Percentiles rank a stretch among this genome's conserved stretches.
phyloP scores from a whole-genome alignment of 352 stramenopile species.

The Phytophthora idaei region DNA sequence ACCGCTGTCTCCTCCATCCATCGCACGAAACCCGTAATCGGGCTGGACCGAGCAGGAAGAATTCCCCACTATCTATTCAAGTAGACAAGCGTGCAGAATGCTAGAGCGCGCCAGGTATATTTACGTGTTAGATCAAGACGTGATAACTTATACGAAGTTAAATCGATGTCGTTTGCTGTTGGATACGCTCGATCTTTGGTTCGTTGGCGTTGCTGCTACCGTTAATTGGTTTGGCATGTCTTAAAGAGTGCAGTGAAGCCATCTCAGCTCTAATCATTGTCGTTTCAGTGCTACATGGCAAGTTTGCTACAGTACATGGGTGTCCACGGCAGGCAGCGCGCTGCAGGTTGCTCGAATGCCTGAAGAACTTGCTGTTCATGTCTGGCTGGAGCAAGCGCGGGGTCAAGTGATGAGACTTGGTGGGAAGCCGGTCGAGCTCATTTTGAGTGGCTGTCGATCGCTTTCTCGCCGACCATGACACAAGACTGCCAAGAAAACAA shows the following conservation, averaged over 20 bases:
- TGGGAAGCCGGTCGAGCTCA: not conserved
- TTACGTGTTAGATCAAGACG: conserved; percentile 41
- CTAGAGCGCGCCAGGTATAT: conserved; percentile 33
- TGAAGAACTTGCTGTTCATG: conserved; percentile 11
- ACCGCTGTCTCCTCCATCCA: conserved; percentile 19
- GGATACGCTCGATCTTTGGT: conserved; percentile 1
- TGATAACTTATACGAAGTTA: conserved; percentile 47
- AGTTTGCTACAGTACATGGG: no score
- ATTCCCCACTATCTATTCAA: conserved; percentile 38
- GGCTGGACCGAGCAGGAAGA: conserved; percentile 3
- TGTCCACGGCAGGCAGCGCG: not conserved
- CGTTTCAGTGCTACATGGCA: not conserved
- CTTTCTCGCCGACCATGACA: conserved; percentile 29
- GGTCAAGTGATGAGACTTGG: conserved; percentile 3
- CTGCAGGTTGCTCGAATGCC: conserved; percentile 20
- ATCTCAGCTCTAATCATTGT: conserved; percentile 1
- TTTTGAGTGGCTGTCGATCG: conserved; percentile 17
- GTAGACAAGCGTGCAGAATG: conserved; percentile 29
- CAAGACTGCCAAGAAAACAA: conserved; percentile 14
- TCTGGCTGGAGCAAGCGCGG: conserved; percentile 1
- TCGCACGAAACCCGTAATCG: conserved; percentile 1
- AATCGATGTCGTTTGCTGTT: conserved; percentile 30
- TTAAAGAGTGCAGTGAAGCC: not conserved
- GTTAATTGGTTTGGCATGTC: not conserved
- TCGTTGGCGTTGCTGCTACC: not conserved